These are phyloP conservation scores for Plantago elongata DNA, from an alignment of 257 asterid species.

Conservation along the genomic window DNA sequence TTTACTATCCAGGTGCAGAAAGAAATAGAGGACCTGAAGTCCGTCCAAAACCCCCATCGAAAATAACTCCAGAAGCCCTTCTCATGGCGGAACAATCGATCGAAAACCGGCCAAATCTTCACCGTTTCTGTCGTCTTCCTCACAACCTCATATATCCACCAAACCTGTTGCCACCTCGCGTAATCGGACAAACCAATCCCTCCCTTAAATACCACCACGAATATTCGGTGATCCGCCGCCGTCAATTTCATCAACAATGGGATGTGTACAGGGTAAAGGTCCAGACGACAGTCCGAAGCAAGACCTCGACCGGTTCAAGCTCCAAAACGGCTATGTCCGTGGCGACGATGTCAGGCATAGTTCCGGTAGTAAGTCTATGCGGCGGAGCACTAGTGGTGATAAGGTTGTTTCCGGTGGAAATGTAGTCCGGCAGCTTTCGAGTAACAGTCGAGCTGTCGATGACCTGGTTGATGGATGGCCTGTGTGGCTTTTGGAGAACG, in stretches of 20 bases:
- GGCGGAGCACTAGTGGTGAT: conserved; percentile 19
- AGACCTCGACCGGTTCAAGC: conserved; percentile 36
- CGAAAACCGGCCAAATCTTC: too few species aligned
- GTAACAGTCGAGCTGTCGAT: conserved; percentile 37
- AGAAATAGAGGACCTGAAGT: too few species aligned
- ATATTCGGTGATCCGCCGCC: conserved; percentile 28
- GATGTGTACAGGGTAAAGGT: conserved; percentile 45
- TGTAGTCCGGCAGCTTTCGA: not conserved
- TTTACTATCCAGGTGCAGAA: too few species aligned
- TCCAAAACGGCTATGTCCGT: conserved; percentile 30
- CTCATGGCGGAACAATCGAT: too few species aligned
- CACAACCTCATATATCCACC: too few species aligned
- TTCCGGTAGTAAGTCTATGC: conserved; percentile 3
- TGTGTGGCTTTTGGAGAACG: conserved; percentile 57
- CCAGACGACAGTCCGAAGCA: conserved; percentile 8
- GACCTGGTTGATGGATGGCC: conserved; percentile 71
- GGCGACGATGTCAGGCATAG: conserved; percentile 8
- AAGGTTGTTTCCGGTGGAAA: conserved; percentile 22
- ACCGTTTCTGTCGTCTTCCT: too few species aligned
- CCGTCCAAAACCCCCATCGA: too few species aligned
- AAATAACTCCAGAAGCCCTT: too few species aligned
- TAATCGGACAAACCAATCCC: too few species aligned
- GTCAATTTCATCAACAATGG: conserved; percentile 33
- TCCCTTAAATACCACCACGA: conserved; percentile 10
- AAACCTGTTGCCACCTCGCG: too few species aligned